phyloP scores from a whole-genome alignment of 2,329 filamentous ascomycete species.

The Mycosphaerella sp. region DNA sequence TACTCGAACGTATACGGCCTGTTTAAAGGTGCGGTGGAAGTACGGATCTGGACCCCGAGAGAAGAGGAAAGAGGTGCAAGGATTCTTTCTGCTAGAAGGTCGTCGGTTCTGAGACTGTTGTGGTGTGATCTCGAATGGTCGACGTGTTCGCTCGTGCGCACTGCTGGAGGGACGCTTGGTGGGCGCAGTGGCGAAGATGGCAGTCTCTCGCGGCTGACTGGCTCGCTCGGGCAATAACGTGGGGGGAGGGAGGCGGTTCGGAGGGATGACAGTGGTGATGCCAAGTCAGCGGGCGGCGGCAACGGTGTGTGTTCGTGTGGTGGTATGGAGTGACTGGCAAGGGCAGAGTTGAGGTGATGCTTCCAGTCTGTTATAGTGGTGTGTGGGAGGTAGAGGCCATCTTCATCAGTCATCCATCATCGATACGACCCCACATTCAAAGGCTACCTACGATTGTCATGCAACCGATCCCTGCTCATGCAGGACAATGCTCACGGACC shows the following conservation, averaged over 20 bases:
- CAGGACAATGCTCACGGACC: not conserved
- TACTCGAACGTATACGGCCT: constrained; percentile 79
- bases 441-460: not conserved
- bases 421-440: not conserved
- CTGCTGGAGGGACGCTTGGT: constrained; percentile 1
- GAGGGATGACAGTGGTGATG: too few relatives aligned
- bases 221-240: not conserved
- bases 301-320: too few relatives aligned
- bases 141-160: constrained; percentile 3
- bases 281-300: too few relatives aligned
- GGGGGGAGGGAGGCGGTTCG: too few relatives aligned
- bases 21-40: constrained; percentile 70
- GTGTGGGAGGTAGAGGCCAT: not conserved
- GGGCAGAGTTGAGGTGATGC: too few relatives aligned
- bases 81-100: not conserved
- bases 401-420: not conserved
- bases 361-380: too few relatives aligned
- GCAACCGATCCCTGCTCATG: not conserved
- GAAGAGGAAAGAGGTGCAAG: not conserved
- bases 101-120: not conserved
- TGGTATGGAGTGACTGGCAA: too few relatives aligned
- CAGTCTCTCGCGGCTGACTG: not conserved
- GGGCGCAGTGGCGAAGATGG: not conserved
- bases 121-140: not conserved
- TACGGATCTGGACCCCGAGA: constrained; percentile 30